A percentile compares a stretch with the other conserved stretches of the same genome.
These are phyloP conservation scores for Musa itinerans DNA, from an alignment of 176 grass and related monocot genomes.

Conservation along the genomic window DNA sequence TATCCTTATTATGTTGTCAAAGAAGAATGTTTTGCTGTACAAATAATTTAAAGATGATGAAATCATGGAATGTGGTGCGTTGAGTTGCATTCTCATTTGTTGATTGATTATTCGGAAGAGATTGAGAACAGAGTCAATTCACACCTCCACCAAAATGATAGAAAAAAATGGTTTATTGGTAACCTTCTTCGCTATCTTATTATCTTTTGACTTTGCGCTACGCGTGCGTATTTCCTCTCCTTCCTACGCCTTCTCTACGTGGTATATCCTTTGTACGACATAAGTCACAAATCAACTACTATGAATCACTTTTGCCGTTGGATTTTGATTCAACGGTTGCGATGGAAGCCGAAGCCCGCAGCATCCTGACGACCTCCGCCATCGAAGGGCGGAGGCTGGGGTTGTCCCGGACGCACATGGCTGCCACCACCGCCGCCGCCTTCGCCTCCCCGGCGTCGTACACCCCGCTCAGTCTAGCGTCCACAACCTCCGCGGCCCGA, in stretches of 20 bases:
- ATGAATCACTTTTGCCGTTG: background rate
- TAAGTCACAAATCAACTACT: background rate
- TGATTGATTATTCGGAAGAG: too few species aligned
- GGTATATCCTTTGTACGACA: too few species aligned
- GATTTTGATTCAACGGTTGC: slow-evolving; percentile 32
- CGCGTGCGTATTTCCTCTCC: too few species aligned
- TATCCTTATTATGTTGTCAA: too few species aligned
- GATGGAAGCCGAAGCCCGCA: slow-evolving; percentile 32
- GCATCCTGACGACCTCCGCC: background rate
- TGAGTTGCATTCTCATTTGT: too few species aligned
- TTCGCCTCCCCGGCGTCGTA: slow-evolving; percentile 28
- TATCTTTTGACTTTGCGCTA: too few species aligned
- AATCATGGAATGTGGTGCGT: too few species aligned
- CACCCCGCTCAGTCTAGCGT: slow-evolving; percentile 14
- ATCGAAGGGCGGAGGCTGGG: slow-evolving; percentile 29
- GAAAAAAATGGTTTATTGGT: slow-evolving; percentile 15
- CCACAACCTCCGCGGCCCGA: slow-evolving; percentile 30
- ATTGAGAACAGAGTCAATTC: too few species aligned
- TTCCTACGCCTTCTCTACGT: too few species aligned
- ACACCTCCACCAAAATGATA: slow-evolving; percentile 23
- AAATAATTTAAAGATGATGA: too few species aligned
- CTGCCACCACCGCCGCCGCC: slow-evolving; percentile 19
- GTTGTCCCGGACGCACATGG: slow-evolving; percentile 22
- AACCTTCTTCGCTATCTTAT: background rate
- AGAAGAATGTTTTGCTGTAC: too few species aligned